Base-by-base conservation (phyloP, 768 basidiomycete genomes). In the Russula ochroleuca region DNA sequence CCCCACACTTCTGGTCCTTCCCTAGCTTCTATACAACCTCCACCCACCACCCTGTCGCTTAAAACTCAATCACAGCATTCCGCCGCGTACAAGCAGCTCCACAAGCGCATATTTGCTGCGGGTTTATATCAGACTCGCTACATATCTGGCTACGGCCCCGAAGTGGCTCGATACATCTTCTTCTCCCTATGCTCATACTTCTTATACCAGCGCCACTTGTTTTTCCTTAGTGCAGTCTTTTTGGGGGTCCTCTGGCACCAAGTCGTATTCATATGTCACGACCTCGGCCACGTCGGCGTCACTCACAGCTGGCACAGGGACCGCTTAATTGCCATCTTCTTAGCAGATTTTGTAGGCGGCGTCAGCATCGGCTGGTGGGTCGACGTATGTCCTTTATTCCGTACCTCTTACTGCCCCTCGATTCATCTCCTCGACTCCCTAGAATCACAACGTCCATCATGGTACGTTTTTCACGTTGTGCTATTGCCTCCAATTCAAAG, bases 321-420 rank as follows among this genome's bases (percentile, higher is more conserved):
- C 73, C 84, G 94, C 37, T 70, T 93, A 41, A 75, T 95, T 40
- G 88, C 85, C 14, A 95, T 88, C 43, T 72, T 86, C 37, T 77
- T 98, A 50, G 91, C 96, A 0, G 84, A 94, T 73, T 92, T 87
- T 70, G 78, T 94, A 52, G 97, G 97, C 28, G 97, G 97, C 5
- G 78, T 99, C 58, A 97, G 94, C 72, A 81, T 97, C 25, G 92
- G 94, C 45, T 99, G 97, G 97, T 99, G 96, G 96, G 91, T 93
- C 45, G 83, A 94, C 73, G 94, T 95, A 69, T 77, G 94, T 85
- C 17, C 40, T n/a, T n/a, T 25, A 14, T 5, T 19, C 37, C 28
- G 14, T 33, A 19, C 38, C 28, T n/a, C 35, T 61, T 13, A 48
- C 62, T n/a, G 62, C 57, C 2, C 57, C 43, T 63, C 57, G 43